Evolutionary conservation across 163 green algal species (phyloP).

Genomic region (Coccomyxa subellipsoidea): DNA sequence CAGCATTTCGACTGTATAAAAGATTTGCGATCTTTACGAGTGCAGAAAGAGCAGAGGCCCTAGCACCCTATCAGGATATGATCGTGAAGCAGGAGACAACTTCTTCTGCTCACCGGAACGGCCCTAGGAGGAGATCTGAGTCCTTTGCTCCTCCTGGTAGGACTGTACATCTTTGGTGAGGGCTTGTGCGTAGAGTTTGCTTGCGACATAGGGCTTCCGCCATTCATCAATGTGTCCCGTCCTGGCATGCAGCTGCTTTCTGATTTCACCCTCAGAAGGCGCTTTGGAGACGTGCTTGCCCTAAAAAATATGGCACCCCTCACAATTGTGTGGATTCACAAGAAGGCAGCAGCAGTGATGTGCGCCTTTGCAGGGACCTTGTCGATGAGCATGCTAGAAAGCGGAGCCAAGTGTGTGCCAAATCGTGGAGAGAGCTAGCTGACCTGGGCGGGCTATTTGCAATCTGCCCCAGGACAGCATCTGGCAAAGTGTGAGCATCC

Average conservation of each 20-base stretch:
- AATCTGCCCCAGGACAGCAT: not conserved
- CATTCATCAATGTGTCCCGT: not conserved
- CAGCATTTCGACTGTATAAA: too few relatives aligned
- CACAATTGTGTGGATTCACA: too few relatives aligned
- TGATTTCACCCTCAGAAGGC: not conserved
- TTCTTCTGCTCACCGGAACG: not conserved
- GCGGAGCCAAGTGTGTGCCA: too few relatives aligned
- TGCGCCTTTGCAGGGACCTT: too few relatives aligned
- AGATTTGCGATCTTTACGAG: too few relatives aligned
- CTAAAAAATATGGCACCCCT: too few relatives aligned
- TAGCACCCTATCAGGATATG: too few relatives aligned
- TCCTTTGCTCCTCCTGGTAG: not conserved
- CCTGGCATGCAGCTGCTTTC: not conserved
- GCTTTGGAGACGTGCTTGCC: not conserved
- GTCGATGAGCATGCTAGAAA: too few relatives aligned
- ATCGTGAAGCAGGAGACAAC: not conserved
- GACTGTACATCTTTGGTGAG: not conserved
- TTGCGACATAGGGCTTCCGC: not conserved
- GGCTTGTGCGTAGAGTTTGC: not conserved
- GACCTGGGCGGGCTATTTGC: too few relatives aligned
- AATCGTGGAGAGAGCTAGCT: too few relatives aligned
- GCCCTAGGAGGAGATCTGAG: not conserved
- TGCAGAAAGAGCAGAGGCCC: too few relatives aligned
- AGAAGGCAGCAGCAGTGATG: too few relatives aligned
- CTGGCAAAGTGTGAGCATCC: not conserved